Base-by-base conservation (phyloP, 1,139 yeast species). In the Pneumocystis sp. region DNA sequence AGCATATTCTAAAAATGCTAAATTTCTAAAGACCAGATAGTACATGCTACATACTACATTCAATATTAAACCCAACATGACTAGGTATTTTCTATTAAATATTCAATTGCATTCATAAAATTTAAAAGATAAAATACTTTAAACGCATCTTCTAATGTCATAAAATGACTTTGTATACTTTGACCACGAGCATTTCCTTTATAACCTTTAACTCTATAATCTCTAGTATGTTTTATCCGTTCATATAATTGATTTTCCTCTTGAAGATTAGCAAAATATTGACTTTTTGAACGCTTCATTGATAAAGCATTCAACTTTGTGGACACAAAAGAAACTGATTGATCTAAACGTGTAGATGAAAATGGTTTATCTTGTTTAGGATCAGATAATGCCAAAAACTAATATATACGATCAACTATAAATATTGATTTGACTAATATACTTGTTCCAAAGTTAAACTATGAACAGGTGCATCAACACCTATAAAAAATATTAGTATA, bases 391-490 rank as follows among this genome's bases (percentile, higher is more conserved):
- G 57, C 57, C 34, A 50, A 25, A 50, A 50, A 50, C 57, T 50
- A 50, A 12, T 25, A 50, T 25, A 25, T 12, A 25, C 25, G n/a
- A 25, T 25, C 25, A 50, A 50, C 12, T 50, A 25, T 12, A 10
- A 25, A 5, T 21, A 59, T 19, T 42, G 40, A 31, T 19, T 12
- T 31, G 12, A n/a, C 25, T 39, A 10, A 50, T 44, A 37, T 31
- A 60, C 37, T 37, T 93, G 97, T 73, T 93, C 97, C 42, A 86
- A 80, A 0, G 97, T 91, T 72, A 93, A 78, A 31, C 87, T 84
- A 75, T 91, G 96, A 96, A 93, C 91, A 2, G 97, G 97, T 64
- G 91, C 86, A 76, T 93, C 98, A 65, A 89, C 90, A 15, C 57
- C 57, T 50, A 12, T 4, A 50, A 25, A 31, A 31, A 31, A 3